phyloP scores from a whole-genome alignment of 495 filamentous ascomycete genomes.

The Eremomyces bilateralis region DNA sequence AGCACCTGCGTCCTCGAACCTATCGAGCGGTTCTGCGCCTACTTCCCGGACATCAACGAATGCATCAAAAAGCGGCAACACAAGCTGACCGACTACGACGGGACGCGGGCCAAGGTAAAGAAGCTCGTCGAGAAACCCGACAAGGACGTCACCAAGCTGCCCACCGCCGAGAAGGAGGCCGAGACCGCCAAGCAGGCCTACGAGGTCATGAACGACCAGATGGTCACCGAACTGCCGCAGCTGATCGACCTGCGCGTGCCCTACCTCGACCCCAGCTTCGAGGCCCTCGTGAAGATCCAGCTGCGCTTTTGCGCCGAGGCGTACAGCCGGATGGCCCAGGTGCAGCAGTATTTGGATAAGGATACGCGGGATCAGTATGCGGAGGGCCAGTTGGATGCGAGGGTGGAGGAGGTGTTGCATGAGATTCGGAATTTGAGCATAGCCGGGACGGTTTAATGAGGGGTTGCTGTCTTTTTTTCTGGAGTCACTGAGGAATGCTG shows the following conservation, averaged over 20 bases:
- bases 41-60: slow-evolving; percentile 97
- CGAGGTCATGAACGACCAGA: slow-evolving; percentile 87
- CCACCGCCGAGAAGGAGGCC: slow-evolving; percentile 79
- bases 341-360: slow-evolving; percentile 96
- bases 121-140: slow-evolving; percentile 94
- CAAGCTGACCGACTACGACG: slow-evolving; percentile 94
- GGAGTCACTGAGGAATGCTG: too few relatives aligned
- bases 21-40: slow-evolving; percentile 85
- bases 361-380: slow-evolving; percentile 93
- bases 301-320: slow-evolving; percentile 93
- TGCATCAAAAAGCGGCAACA: slow-evolving; percentile 98
- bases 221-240: slow-evolving; percentile 84
- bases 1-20: slow-evolving; percentile 88
- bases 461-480: too few relatives aligned
- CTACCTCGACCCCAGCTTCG: slow-evolving; percentile 89
- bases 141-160: slow-evolving; percentile 90
- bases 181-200: slow-evolving; percentile 86
- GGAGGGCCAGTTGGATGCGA: slow-evolving; percentile 69
- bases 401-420: slow-evolving; percentile 89
- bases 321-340: slow-evolving; percentile 92
- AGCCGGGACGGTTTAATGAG: slow-evolving; percentile 46
- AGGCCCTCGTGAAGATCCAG: slow-evolving; percentile 96
- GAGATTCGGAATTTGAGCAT: slow-evolving; percentile 96
- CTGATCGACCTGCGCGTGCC: slow-evolving; percentile 92
- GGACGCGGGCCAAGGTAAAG: slow-evolving; percentile 86